phyloP scores from a whole-genome alignment of 495 filamentous ascomycete species.

The Arthonia radiata region DNA sequence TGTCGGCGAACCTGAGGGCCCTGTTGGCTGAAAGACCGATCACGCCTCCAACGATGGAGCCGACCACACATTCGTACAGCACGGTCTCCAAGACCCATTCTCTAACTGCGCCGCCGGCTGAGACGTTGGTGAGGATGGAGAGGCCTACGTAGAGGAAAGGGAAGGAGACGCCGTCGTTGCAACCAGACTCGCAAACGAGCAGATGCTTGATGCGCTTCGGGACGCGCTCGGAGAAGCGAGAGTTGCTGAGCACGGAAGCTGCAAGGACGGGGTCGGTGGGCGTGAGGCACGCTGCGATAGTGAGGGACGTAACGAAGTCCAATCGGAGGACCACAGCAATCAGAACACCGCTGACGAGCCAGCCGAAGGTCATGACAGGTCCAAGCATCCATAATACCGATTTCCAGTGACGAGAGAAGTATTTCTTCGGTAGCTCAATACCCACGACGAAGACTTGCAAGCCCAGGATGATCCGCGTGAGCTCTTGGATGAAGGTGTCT shows the following conservation, averaged over 20 bases:
- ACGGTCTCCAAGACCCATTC: constrained; percentile 23
- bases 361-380: constrained; percentile 24
- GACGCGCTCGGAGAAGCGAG: constrained; percentile 18
- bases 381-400: constrained; percentile 20
- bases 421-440: constrained; percentile 21
- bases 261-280: constrained; percentile 27
- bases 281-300: constrained; percentile 23
- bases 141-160: constrained; percentile 25
- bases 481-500: no score
- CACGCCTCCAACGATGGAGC: constrained; percentile 15
- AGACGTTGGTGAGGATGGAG: constrained; percentile 10
- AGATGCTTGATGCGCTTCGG: constrained; percentile 20
- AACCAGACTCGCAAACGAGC: constrained; percentile 22
- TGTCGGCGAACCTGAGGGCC: constrained; percentile 15
- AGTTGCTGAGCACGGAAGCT: constrained; percentile 19
- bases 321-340: constrained; percentile 15
- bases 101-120: constrained; percentile 12
- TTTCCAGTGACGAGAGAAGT: constrained; percentile 18
- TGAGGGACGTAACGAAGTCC: constrained; percentile 14
- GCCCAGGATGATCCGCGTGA: constrained; percentile 20
- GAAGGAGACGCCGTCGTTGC: constrained; percentile 24
- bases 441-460: constrained; percentile 24
- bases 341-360: constrained; percentile 20
- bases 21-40: constrained; percentile 18
- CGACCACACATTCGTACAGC: constrained; percentile 23